Evolutionary conservation across 1,284 basidiomycete genomes (phyloP).

Genomic region (Irpex sp.): DNA sequence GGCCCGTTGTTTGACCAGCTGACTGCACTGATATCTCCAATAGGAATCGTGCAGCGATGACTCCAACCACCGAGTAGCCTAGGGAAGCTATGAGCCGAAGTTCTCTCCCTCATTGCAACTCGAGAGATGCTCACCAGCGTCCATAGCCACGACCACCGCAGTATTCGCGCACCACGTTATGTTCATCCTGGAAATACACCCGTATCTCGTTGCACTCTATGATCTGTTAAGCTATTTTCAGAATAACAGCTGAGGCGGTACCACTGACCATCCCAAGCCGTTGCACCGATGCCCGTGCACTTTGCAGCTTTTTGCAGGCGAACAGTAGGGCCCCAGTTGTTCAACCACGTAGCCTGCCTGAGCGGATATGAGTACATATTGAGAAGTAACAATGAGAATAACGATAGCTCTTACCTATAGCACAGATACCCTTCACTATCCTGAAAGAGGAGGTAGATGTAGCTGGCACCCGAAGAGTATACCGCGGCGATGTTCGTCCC

Average conservation of each 20-base stretch:
- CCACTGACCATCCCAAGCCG: conserved; percentile 3
- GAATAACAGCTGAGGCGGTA: neutral
- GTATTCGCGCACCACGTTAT: conserved; percentile 4
- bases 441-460: conserved; percentile 7
- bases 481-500: conserved; percentile 11
- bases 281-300: conserved; percentile 8
- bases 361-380: neutral
- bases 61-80: neutral
- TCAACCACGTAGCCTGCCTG: neutral
- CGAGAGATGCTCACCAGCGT: conserved; percentile 1
- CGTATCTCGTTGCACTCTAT: conserved; percentile 6
- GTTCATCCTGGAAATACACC: conserved; percentile 9
- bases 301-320: neutral
- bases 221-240: neutral
- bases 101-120: neutral
- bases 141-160: neutral
- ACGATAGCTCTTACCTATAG: neutral
- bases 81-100: neutral
- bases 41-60: neutral
- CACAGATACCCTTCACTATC: conserved; percentile 4
- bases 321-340: neutral
- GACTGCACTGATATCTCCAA: conserved; percentile 10
- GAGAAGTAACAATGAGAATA: neutral
- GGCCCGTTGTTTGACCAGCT: neutral
- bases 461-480: neutral